Evolutionary conservation across 495 filamentous ascomycete genomes (phyloP).

Genomic region (Daldinia decipiens): DNA sequence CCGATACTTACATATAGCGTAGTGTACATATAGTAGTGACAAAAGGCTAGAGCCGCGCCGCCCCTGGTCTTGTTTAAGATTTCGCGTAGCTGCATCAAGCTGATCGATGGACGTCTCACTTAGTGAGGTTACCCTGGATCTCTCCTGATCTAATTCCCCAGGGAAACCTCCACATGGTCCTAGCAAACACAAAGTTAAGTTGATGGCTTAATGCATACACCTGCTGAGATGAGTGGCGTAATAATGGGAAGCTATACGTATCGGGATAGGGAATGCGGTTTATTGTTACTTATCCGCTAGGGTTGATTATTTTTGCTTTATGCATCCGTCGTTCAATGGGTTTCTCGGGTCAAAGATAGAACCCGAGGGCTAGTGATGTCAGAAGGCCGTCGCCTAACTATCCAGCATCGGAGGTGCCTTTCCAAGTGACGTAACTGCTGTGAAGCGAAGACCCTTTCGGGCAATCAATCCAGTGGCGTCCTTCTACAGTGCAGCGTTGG

Average conservation of each 20-base stretch:
- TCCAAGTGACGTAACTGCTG: conserved; percentile 39
- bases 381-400: conserved; percentile 31
- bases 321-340: conserved; percentile 28
- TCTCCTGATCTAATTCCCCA: conserved; percentile 18
- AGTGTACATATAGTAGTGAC: conserved; percentile 10
- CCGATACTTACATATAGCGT: conserved; percentile 30
- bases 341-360: conserved; percentile 12
- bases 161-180: conserved; percentile 4
- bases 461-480: conserved; percentile 38
- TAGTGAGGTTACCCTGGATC: conserved; percentile 20
- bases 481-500: conserved; percentile 28
- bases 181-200: conserved; percentile 25
- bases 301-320: conserved; percentile 16
- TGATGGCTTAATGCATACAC: conserved; percentile 36
- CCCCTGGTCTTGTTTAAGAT: conserved; percentile 37
- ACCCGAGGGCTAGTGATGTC: conserved; percentile 38
- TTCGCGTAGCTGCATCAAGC: conserved; percentile 39
- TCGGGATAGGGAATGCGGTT: conserved; percentile 26
- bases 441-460: conserved; percentile 31
- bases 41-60: conserved; percentile 24
- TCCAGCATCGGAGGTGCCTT: conserved; percentile 20
- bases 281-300: conserved; percentile 15
- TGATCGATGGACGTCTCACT: conserved; percentile 4
- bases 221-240: conserved; percentile 31
- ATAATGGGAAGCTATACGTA: conserved; percentile 26